A percentile compares a stretch with the other conserved stretches of the same genome.
These are phyloP conservation scores for Adansonia gregorii DNA, from an alignment of 441 rosid genomes.

Conservation along the genomic window DNA sequence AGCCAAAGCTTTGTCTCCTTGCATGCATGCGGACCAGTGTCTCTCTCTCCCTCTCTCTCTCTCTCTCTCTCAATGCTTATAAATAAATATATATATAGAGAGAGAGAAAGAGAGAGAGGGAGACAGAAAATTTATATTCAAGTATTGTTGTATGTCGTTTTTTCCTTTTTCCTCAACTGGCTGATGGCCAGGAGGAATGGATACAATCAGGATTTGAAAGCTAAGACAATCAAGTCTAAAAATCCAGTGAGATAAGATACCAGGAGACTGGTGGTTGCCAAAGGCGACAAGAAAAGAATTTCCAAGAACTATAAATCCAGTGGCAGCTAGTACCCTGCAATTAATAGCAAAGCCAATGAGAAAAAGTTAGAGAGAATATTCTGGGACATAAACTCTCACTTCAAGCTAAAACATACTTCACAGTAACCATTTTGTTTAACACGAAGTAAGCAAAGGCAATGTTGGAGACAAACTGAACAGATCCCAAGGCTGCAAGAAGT, in stretches of 20 bases:
- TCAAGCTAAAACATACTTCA: slow-evolving; percentile 73
- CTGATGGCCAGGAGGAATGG: slow-evolving; percentile 19
- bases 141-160: not conserved
- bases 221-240: slow-evolving; percentile 12
- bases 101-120: not conserved
- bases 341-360: slow-evolving; percentile 29
- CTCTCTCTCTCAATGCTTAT: not conserved
- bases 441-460: slow-evolving; percentile 94
- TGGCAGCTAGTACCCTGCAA: slow-evolving; percentile 84
- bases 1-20: slow-evolving; percentile 18
- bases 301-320: slow-evolving; percentile 93
- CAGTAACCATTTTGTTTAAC: slow-evolving; percentile 82
- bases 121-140: slow-evolving; percentile 1
- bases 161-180: not conserved
- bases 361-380: slow-evolving; percentile 18
- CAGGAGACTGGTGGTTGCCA: slow-evolving; percentile 98
- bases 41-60: not conserved
- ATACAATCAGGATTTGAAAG: not conserved
- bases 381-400: slow-evolving; percentile 27
- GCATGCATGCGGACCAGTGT: not conserved
- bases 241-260: slow-evolving; percentile 43
- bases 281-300: slow-evolving; percentile 92
- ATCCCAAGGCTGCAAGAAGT: slow-evolving; percentile 97
- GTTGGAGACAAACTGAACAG: slow-evolving; percentile 94
- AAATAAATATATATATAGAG: not conserved